Percentiles rank a stretch among this genome's conserved stretches.
These are phyloP conservation scores for Emericellopsis cladophorae DNA, from an alignment of 2,329 filamentous ascomycete genomes.

Conservation along the genomic window DNA sequence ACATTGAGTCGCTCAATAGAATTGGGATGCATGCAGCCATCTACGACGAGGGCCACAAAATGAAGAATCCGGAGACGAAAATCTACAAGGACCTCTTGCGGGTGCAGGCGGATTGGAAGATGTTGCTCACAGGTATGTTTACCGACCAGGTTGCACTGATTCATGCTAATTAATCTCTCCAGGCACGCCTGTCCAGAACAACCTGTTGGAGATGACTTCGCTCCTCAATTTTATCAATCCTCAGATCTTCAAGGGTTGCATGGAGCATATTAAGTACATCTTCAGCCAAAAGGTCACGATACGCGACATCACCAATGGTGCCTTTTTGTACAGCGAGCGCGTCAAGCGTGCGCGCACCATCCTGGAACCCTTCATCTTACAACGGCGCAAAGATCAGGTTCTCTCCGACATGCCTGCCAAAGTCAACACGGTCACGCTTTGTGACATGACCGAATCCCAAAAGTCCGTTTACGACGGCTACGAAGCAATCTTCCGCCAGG, in stretches of 20 bases:
- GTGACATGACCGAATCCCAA: conserved; percentile 64
- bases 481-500: conserved; percentile 50
- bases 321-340: conserved; percentile 74
- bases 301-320: conserved; percentile 65
- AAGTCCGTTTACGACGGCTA: conserved; percentile 57
- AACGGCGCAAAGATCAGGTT: conserved; percentile 87
- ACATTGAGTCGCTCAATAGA: conserved; percentile 35
- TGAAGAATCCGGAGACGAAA: conserved; percentile 79
- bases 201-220: conserved; percentile 81
- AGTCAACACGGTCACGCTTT: conserved; percentile 64
- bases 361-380: conserved; percentile 87
- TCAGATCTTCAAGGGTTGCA: conserved; percentile 61
- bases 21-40: conserved; percentile 46
- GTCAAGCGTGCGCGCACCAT: conserved; percentile 82
- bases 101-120: conserved; percentile 69
- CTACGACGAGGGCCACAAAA: conserved; percentile 87
- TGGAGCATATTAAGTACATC: conserved; percentile 70
- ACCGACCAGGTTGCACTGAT: background rate
- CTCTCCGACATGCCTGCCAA: conserved; percentile 75
- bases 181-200: conserved; percentile 90
- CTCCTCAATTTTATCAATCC: conserved; percentile 93
- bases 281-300: conserved; percentile 89
- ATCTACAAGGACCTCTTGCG: conserved; percentile 68
- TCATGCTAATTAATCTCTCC: conserved; percentile 24
- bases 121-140: conserved; percentile 48